Evolutionary conservation across 192 early-diverging fungal species (phyloP).

Genomic region (Gigaspora rosea): DNA sequence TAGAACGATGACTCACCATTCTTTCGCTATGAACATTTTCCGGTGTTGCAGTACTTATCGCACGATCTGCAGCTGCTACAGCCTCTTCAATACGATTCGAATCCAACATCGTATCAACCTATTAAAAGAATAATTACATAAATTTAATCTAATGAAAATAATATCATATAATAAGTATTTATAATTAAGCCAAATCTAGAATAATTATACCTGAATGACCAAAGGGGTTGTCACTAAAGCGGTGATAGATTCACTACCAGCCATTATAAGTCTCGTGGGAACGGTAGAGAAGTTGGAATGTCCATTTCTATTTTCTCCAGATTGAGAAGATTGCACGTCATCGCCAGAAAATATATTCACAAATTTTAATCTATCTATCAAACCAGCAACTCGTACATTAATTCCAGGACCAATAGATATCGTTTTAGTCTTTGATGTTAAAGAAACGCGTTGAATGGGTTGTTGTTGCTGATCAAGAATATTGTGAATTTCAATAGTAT

Average conservation of each 20-base stretch:
- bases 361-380: slow-evolving; percentile 40
- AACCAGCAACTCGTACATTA: slow-evolving; percentile 46
- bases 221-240: slow-evolving; percentile 62
- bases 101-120: slow-evolving; percentile 62
- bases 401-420: slow-evolving; percentile 57
- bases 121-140: neutral
- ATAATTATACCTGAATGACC: slow-evolving; percentile 51
- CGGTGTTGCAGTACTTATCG: slow-evolving; percentile 41
- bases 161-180: no score
- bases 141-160: neutral
- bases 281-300: slow-evolving; percentile 33
- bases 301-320: neutral
- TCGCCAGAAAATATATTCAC: neutral
- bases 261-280: slow-evolving; percentile 56
- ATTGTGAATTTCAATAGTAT: slow-evolving; percentile 77
- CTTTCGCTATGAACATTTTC: slow-evolving; percentile 52
- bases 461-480: slow-evolving; percentile 66
- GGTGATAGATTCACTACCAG: slow-evolving; percentile 57
- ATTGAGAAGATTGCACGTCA: neutral
- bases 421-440: slow-evolving; percentile 50
- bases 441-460: slow-evolving; percentile 54
- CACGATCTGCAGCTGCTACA: slow-evolving; percentile 58
- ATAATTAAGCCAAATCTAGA: neutral
- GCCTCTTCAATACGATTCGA: slow-evolving; percentile 60
- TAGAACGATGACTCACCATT: slow-evolving; percentile 37